Evolutionary conservation across 1,284 basidiomycete species (phyloP), one percentile per base, ranked within the genome.

Genomic region (Leccinum subrobustum): DNA sequence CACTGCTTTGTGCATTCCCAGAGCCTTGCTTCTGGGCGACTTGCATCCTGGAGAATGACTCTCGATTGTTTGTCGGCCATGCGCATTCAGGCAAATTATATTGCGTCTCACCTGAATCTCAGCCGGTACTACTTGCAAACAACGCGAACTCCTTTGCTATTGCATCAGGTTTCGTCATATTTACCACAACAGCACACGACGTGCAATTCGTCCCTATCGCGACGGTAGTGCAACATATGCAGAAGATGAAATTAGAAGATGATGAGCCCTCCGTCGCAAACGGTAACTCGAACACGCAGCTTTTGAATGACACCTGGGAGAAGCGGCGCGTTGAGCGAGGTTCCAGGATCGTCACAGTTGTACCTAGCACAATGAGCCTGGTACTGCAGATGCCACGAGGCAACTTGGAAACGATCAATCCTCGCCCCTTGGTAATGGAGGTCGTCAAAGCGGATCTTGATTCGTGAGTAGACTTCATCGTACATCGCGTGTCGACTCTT

Each of bases 361-460:
- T 96, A 0, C 90, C 94, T 2, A 93, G 89, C 63, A 79, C 86
- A 7, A 98, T 97, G 93, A 89, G 83, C 65, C 76, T 98, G 16
- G 91, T 99, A 1, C 77, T 99, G 12, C 97, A 99, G 78, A 99
- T 99, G 95, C 97, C 96, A 0, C 80, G 97, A 66, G 97, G 97
- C 0, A 99, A 99, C 75, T 73, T 99, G 58, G 97, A 99, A 78
- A 98, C 95, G 0, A 89, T 99, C 59, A 93, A 91, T 68, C 97
- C 97, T 1, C 81, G 97, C 35, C 92, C 96, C 1, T 78, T 99
- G 63, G 95, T 98, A 3, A 86, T 98, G 76, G 84, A 89, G 56
- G 88, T 92, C 3, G 88, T 96, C 1, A 81, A 83, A 57, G 79
- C 84, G 54, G 91, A 95, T 70, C 79, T 96, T 11, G 80, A 88